Base-by-base conservation (phyloP, 176 grass and related monocot species). In the Elaeis guineensis region DNA sequence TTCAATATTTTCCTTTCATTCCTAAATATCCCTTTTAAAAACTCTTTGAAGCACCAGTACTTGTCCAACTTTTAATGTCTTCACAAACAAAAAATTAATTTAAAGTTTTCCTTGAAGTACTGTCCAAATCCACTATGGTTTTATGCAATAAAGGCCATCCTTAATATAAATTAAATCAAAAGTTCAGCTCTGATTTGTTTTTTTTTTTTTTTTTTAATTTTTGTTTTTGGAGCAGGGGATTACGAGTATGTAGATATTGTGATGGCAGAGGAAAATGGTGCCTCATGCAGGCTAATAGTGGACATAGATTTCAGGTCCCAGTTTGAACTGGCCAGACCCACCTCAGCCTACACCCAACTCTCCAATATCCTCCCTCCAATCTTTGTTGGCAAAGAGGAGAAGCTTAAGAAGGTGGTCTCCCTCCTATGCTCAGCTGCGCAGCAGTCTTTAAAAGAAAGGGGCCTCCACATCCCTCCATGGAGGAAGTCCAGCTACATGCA, bases 381-480 rank as follows among this genome's bases (percentile, higher is more conserved):
- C 15, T 90, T 85, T 63, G 86, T 85, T 29, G 82, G 82, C 20
- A 63, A 52, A 7, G 70, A 54, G 30, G 66, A 63, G 14, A 82
- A 56, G 77, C 81, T 90, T 26, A 79, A 73, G 49, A 75, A 65
- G 71, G 77, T 79, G n/a, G 82, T 90, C 60, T 24, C 73, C 21
- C 75, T 90, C 52, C 82, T 90, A 3, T 90, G 78, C 71, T 22
- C 54, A 21, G 78, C 82, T 9, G 75, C 70, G 30, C 74, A 81
- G 70, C 62, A 72, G 70, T 90, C 86, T 29, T 75, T 90, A 21
- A 79, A 54, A 15, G 86, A 90, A 73, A 85, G 82, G 55, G 86
- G 86, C 6, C 74, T 90, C 48, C 78, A 90, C 56, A 69, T 90
- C 74, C 86, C 86, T 55, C 86, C 86, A 60, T 90, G 86, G 86